Evolutionary conservation across 164 flowering plant species (phyloP), one percentile per base, ranked within the genome.

Genomic region (Tetrastigma voinierianum): DNA sequence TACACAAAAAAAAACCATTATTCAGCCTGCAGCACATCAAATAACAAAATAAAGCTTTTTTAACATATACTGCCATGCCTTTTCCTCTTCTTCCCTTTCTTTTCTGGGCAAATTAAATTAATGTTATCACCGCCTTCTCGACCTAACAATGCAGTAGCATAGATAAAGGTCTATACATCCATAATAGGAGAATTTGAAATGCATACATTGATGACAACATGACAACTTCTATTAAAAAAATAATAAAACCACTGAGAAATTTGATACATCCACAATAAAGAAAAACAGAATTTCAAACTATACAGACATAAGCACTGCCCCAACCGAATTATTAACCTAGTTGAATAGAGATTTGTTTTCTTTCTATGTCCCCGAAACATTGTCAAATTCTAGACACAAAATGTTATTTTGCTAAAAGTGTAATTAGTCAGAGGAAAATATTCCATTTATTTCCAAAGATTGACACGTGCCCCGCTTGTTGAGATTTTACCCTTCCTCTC

Each of bases 41-140:
- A n/a, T n/a, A n/a, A n/a, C n/a, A n/a, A n/a, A n/a, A n/a, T n/a
- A n/a, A n/a, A n/a, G n/a, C n/a, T n/a, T n/a, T n/a, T n/a, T n/a
- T n/a, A n/a, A n/a, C n/a, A n/a, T n/a, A n/a, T n/a, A n/a, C 77
- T 89, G 83, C 79, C 76, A 90, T 60, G n/a, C n/a, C 81, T n/a
- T 87, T 93, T 70, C 87, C 80, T 73, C 64, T 77, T 80, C 12
- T 52, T 80, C 62, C 62, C 83, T 57, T 71, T 85, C 78, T 73
- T 86, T 19, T 57, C n/a, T n/a, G n/a, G n/a, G n/a, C 70, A 0
- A 78, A 81, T n/a, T n/a, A 84, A n/a, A 82, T 10, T 10, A 77
- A 86, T 88, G 76, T 83, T 80, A 70, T 81, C 92, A 70, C n/a
- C n/a, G 23, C 59, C 73, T 54, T 70, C 69, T n/a, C 48, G 59